Percentiles rank a stretch among this genome's conserved stretches.
Evolutionary conservation across 805 yeast genomes (phyloP).

Genomic region (Saccharomycopsis sp.): DNA sequence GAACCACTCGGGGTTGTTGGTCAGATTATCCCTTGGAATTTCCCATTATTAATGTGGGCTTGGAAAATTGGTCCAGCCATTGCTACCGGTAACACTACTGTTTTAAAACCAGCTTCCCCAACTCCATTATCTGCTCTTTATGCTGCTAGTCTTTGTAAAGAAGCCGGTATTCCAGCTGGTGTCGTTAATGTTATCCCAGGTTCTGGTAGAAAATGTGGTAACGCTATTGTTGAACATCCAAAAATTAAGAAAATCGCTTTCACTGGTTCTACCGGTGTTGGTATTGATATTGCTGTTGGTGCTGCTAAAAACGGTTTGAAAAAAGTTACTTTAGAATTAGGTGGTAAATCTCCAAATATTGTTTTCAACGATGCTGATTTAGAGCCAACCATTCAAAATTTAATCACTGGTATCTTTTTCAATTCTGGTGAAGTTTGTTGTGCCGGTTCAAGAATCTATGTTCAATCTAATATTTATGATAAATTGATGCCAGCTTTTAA

Average conservation of each 20-base stretch:
- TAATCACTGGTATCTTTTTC: slow-evolving; percentile 76
- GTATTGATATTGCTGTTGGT: slow-evolving; percentile 68
- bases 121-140: slow-evolving; percentile 84
- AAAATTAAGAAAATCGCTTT: slow-evolving; percentile 84
- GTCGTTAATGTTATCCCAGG: slow-evolving; percentile 84
- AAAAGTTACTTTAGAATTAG: slow-evolving; percentile 88
- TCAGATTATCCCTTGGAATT: slow-evolving; percentile 95
- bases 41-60: slow-evolving; percentile 86
- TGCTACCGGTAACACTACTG: slow-evolving; percentile 83
- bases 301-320: slow-evolving; percentile 78
- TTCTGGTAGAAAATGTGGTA: slow-evolving; percentile 77
- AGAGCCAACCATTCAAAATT: slow-evolving; percentile 63
- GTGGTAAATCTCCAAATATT: slow-evolving; percentile 93
- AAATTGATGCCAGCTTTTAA: slow-evolving; percentile 54
- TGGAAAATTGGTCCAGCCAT: slow-evolving; percentile 94
- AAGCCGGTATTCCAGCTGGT: slow-evolving; percentile 90
- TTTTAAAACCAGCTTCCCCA: slow-evolving; percentile 83
- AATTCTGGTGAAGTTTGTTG: slow-evolving; percentile 95
- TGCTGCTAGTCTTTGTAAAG: slow-evolving; percentile 54
- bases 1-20: slow-evolving; percentile 96
- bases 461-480: slow-evolving; percentile 79
- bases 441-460: slow-evolving; percentile 87
- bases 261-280: slow-evolving; percentile 93
- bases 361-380: slow-evolving; percentile 80
- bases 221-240: slow-evolving; percentile 66